Conservation (phyloP, 2,329 filamentous ascomycete genomes). For the Ophidiomyces ophidiicola region DNA sequence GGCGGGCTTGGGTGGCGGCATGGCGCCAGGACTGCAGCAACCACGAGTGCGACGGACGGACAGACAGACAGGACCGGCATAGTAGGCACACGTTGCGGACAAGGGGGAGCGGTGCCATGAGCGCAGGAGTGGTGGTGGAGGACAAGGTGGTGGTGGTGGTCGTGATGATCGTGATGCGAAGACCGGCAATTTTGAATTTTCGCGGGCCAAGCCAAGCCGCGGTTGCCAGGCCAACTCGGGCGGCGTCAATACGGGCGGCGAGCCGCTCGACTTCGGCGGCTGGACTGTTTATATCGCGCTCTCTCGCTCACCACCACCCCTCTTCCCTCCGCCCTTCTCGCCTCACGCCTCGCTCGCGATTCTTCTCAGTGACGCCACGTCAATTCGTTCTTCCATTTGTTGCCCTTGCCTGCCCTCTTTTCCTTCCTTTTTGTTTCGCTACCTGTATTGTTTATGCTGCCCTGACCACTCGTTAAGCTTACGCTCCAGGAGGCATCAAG, state of each 20-base stretch:
- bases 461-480: too few species aligned
- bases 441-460: conserved; percentile 10
- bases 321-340: conserved; percentile 12
- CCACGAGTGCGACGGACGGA: too few species aligned
- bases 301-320: conserved; percentile 11
- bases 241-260: too few species aligned
- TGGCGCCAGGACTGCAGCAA: conserved; percentile 25
- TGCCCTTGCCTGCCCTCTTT: not conserved
- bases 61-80: conserved; percentile 20
- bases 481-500: too few species aligned
- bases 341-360: conserved; percentile 13
- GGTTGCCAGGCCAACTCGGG: too few species aligned
- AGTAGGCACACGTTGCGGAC: conserved; percentile 21
- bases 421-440: conserved; percentile 15
- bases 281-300: not conserved
- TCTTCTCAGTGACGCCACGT: conserved; percentile 7
- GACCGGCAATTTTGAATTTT: not conserved
- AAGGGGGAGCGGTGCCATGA: not conserved
- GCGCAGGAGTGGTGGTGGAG: not conserved
- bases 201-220: not conserved
- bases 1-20: conserved; percentile 24
- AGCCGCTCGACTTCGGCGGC: too few species aligned
- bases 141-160: conserved; percentile 6
- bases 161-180: conserved; percentile 12
- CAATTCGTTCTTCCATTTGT: conserved; percentile 12